Conservation (phyloP, 768 basidiomycete genomes). For the Psilocybe cyanescens region DNA sequence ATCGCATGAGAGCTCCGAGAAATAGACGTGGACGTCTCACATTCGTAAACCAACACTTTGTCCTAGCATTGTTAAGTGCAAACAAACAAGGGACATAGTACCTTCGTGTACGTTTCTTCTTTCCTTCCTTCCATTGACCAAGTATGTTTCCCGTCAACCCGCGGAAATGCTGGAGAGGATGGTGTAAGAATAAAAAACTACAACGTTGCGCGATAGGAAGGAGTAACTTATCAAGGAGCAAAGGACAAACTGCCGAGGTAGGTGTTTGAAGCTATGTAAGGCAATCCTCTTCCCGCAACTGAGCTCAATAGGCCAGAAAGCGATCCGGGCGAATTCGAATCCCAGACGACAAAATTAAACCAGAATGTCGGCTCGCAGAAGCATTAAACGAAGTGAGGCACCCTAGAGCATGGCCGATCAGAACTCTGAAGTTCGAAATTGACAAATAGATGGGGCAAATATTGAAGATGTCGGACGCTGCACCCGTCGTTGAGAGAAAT, state of each 20-base stretch:
- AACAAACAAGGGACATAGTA: conserved; percentile 1
- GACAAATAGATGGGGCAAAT: neutral
- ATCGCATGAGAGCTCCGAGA: conserved; percentile 15
- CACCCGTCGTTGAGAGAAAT: neutral
- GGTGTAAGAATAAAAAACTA: neutral
- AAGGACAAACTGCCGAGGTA: neutral
- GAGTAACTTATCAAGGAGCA: conserved; percentile 4
- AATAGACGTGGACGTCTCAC: conserved; percentile 13
- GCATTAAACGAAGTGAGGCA: neutral
- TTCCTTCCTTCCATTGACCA: neutral
- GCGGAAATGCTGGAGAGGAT: conserved; percentile 6
- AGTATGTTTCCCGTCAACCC: conserved; percentile 6
- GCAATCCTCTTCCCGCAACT: neutral
- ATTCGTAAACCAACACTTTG: neutral
- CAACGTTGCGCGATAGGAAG: conserved; percentile 4
- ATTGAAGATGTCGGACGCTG: neutral
- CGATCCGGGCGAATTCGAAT: neutral
- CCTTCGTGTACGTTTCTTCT: neutral
- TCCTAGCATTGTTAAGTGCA: conserved; percentile 8
- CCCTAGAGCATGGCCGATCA: neutral
- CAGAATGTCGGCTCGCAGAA: conserved; percentile 10
- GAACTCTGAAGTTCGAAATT: neutral
- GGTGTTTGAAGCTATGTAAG: neutral
- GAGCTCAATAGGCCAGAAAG: neutral
- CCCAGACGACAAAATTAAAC: neutral